Evolutionary conservation across 1,139 yeast genomes (phyloP).

Genomic region (Yamadazyma triangularis): DNA sequence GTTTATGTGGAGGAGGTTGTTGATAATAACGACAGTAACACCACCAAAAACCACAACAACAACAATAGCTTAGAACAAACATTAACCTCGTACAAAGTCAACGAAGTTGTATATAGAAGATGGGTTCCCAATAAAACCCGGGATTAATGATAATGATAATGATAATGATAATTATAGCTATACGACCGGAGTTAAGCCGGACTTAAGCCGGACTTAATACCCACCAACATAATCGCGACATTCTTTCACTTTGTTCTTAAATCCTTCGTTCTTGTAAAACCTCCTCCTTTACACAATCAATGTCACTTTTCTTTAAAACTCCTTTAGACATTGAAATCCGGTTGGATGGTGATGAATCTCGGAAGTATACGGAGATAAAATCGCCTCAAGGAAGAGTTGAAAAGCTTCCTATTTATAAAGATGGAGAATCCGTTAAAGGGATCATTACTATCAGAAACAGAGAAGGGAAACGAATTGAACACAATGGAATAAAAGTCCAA

Average conservation of each 20-base stretch:
- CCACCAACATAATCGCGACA: too few species aligned
- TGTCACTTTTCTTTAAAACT: conserved; percentile 81
- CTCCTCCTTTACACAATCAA: too few species aligned
- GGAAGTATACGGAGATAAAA: conserved; percentile 72
- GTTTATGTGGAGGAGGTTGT: conserved; percentile 64
- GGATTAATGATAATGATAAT: conserved; percentile 49
- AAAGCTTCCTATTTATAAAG: conserved; percentile 75
- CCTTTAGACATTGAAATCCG: conserved; percentile 91
- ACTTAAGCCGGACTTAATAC: too few species aligned
- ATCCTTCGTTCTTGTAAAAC: too few species aligned
- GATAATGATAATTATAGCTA: too few species aligned
- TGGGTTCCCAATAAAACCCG: conserved; percentile 86
- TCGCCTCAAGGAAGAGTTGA: conserved; percentile 64
- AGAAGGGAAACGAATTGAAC: conserved; percentile 89
- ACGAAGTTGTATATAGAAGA: conserved; percentile 66
- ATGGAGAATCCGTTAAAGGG: conserved; percentile 90
- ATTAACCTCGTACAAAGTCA: conserved; percentile 42
- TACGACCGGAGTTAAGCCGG: too few species aligned
- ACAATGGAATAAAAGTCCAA: conserved; percentile 83
- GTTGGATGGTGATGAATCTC: conserved; percentile 74
- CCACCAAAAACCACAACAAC: conserved; percentile 11
- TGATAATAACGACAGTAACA: conserved; percentile 18
- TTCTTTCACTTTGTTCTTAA: too few species aligned
- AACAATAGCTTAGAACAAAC: conserved; percentile 20
- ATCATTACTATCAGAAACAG: conserved; percentile 79